Evolutionary conservation across 441 rosid species (phyloP).

Genomic region (Omphalea diandra): DNA sequence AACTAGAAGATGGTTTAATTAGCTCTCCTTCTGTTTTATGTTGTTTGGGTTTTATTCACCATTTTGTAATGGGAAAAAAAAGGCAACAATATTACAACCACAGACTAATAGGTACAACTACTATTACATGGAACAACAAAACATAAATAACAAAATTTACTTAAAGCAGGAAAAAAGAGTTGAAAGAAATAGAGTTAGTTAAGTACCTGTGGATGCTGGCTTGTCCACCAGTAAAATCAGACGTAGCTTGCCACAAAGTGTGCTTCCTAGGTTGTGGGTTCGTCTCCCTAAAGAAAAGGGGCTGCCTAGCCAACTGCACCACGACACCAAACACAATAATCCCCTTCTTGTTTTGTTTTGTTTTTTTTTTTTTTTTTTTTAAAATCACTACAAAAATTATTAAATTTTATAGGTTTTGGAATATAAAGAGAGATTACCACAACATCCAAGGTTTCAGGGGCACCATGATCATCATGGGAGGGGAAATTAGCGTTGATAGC

Average conservation of each 20-base stretch:
- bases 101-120: not conserved
- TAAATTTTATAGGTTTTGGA: too few relatives aligned
- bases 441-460: slow-evolving; percentile 46
- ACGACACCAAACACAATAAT: slow-evolving; percentile 22
- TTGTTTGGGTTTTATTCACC: too few relatives aligned
- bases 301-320: slow-evolving; percentile 64
- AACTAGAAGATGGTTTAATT: too few relatives aligned
- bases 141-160: too few relatives aligned
- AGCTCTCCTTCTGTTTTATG: too few relatives aligned
- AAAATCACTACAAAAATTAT: too few relatives aligned
- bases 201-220: slow-evolving; percentile 53
- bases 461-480: too few relatives aligned
- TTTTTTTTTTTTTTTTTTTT: too few relatives aligned
- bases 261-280: slow-evolving; percentile 71
- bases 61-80: too few relatives aligned
- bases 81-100: not conserved
- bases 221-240: slow-evolving; percentile 63
- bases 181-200: too few relatives aligned
- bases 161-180: too few relatives aligned
- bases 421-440: slow-evolving; percentile 37
- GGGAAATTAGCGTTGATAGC: slow-evolving; percentile 49
- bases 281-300: slow-evolving; percentile 64
- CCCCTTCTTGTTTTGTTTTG: too few relatives aligned
- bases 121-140: not conserved
- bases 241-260: slow-evolving; percentile 61